Percentiles rank a stretch among this genome's conserved stretches.
Evolutionary conservation across 208 protist genomes (phyloP).

Genomic region (Leishmania tropica): DNA sequence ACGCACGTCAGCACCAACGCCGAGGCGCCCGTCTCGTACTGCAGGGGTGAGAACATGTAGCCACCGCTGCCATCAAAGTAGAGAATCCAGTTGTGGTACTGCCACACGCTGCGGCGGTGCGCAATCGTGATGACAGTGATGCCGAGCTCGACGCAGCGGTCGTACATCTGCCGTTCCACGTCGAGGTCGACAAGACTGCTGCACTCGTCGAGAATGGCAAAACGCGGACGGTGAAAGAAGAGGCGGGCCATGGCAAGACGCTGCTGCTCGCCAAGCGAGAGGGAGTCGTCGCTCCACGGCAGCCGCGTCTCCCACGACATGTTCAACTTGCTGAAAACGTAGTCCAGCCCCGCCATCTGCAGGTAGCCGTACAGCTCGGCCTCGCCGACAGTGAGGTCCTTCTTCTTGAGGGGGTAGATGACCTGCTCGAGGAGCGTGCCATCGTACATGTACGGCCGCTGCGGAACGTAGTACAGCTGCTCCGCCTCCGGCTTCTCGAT

Average conservation of each 20-base stretch:
- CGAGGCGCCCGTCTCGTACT: slow-evolving; percentile 30
- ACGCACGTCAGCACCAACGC: slow-evolving; percentile 27
- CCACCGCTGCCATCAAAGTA: slow-evolving; percentile 76
- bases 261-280: slow-evolving; percentile 89
- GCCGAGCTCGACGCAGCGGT: slow-evolving; percentile 61
- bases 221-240: slow-evolving; percentile 87
- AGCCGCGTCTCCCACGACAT: slow-evolving; percentile 68
- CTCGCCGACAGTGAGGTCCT: slow-evolving; percentile 60
- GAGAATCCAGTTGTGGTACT: slow-evolving; percentile 85
- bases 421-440: slow-evolving; percentile 90
- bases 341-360: slow-evolving; percentile 67
- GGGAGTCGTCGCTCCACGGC: slow-evolving; percentile 51
- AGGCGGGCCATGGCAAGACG: slow-evolving; percentile 87
- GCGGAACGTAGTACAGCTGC: slow-evolving; percentile 89
- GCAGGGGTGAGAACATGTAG: slow-evolving; percentile 74
- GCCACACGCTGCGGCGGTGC: slow-evolving; percentile 75
- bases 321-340: slow-evolving; percentile 53
- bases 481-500: slow-evolving; percentile 71
- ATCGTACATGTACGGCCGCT: slow-evolving; percentile 83
- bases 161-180: slow-evolving; percentile 74
- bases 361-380: slow-evolving; percentile 62
- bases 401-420: slow-evolving; percentile 76
- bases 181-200: slow-evolving; percentile 79
- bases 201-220: slow-evolving; percentile 93
- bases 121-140: slow-evolving; percentile 90